Percentiles rank a stretch among this genome's conserved stretches.
These are phyloP conservation scores for Amaranthus palmeri DNA, from an alignment of 148 eudicot species.

Conservation along the genomic window DNA sequence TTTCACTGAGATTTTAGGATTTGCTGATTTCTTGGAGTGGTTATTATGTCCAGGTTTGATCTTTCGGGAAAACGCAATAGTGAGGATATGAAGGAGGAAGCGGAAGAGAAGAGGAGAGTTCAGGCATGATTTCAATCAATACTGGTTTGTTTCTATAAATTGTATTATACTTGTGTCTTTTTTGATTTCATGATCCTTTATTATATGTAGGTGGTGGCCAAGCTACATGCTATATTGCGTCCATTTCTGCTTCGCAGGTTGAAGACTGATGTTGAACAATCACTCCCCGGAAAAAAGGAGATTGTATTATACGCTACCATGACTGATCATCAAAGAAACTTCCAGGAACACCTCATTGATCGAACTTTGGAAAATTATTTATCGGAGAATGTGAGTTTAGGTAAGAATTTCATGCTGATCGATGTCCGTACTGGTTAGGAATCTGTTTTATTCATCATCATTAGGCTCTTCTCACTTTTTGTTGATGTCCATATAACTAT, in stretches of 20 bases:
- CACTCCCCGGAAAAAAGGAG: slow-evolving; percentile 92
- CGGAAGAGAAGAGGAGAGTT: slow-evolving; percentile 72
- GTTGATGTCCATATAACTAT: too few species aligned
- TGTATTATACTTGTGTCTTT: not conserved
- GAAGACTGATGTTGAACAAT: slow-evolving; percentile 81
- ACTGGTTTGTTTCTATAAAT: not conserved
- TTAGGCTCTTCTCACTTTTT: not conserved
- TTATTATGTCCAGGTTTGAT: slow-evolving; percentile 59
- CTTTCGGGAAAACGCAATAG: slow-evolving; percentile 67
- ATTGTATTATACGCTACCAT: slow-evolving; percentile 81
- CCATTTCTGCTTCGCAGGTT: slow-evolving; percentile 92
- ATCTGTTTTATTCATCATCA: too few species aligned
- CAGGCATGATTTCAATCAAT: slow-evolving; percentile 42
- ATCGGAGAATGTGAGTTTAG: slow-evolving; percentile 36
- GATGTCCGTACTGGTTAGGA: not conserved
- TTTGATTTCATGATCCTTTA: not conserved
- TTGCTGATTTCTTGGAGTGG: not conserved
- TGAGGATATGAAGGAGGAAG: slow-evolving; percentile 61
- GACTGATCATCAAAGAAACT: slow-evolving; percentile 80
- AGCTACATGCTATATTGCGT: slow-evolving; percentile 88
- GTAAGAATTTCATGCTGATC: slow-evolving; percentile 28
- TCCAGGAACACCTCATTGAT: slow-evolving; percentile 79
- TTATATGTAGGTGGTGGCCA: slow-evolving; percentile 68
- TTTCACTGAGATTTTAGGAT: not conserved
- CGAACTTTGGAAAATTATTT: slow-evolving; percentile 58